phyloP scores from a whole-genome alignment of 805 yeast species.

The Sungouiozyma intestinalis region DNA sequence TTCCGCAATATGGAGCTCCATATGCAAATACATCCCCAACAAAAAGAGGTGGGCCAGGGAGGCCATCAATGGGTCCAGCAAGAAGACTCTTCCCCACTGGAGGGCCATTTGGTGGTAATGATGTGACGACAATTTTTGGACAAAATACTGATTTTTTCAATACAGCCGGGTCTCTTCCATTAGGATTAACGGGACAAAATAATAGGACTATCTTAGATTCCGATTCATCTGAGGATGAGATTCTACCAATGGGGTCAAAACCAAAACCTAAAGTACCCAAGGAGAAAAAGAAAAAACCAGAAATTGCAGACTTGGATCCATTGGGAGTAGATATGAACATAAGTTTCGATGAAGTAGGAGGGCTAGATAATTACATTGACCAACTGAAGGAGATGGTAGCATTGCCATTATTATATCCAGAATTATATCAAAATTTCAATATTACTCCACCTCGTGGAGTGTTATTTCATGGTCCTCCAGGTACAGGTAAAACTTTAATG shows the following conservation, averaged over 20 bases:
- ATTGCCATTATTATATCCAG: conserved; percentile 85
- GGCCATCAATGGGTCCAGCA: conserved; percentile 37
- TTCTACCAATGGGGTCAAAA: conserved; percentile 36
- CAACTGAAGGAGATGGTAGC: conserved; percentile 97
- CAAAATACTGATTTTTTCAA: conserved; percentile 37
- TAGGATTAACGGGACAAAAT: conserved; percentile 18
- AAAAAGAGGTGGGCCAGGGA: conserved; percentile 30
- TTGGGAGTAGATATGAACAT: conserved; percentile 81
- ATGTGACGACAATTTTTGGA: conserved; percentile 76
- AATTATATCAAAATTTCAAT: conserved; percentile 76
- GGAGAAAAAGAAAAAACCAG: conserved; percentile 37
- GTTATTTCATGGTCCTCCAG: conserved; percentile 97
- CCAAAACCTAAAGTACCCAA: conserved; percentile 29
- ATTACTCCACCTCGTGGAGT: conserved; percentile 98
- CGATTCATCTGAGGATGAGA: conserved; percentile 56
- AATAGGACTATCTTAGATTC: conserved; percentile 34
- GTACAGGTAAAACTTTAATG: conserved; percentile 97
- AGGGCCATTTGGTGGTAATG: conserved; percentile 97
- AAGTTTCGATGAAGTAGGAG: conserved; percentile 81
- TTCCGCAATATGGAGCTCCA: conserved; percentile 1
- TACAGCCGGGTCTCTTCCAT: conserved; percentile 18
- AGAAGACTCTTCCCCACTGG: conserved; percentile 83
- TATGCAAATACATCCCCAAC: conserved; percentile 19
- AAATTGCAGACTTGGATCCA: conserved; percentile 85
- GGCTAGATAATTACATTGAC: conserved; percentile 78